A percentile compares a stretch with the other conserved stretches of the same genome.
Evolutionary conservation across 2,329 filamentous ascomycete genomes (phyloP).

Genomic region (Alternaria angustiovoidea): DNA sequence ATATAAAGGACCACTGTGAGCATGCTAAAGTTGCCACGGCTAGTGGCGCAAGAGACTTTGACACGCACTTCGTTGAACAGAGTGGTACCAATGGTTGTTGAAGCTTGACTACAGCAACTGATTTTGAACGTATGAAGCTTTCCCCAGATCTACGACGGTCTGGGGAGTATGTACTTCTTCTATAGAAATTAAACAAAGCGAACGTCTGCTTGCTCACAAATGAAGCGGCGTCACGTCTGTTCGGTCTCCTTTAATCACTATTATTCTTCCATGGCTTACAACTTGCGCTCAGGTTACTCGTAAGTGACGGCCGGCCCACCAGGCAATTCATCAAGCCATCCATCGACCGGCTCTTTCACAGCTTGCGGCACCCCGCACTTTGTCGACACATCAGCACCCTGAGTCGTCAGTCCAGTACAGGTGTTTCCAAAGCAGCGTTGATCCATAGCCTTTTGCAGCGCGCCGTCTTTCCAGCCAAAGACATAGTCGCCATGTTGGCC

Average conservation of each 20-base stretch:
- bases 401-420: conserved; percentile 46
- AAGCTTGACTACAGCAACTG: not conserved
- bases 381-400: conserved; percentile 23
- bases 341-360: conserved; percentile 31
- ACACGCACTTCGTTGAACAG: not conserved
- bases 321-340: conserved; percentile 31
- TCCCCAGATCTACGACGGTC: not conserved
- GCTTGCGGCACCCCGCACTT: conserved; percentile 28
- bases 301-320: conserved; percentile 26
- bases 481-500: conserved; percentile 37
- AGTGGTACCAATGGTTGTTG: not conserved
- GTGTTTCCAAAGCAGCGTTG: conserved; percentile 46
- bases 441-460: conserved; percentile 53
- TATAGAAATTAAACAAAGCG: not conserved
- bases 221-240: not conserved
- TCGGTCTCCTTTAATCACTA: not conserved
- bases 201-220: not conserved
- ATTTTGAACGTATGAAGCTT: not conserved
- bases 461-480: conserved; percentile 59
- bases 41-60: not conserved
- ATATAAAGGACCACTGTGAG: not conserved
- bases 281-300: not conserved
- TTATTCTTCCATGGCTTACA: not conserved
- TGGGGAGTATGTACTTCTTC: not conserved
- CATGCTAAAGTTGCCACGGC: not conserved